Evolutionary conservation across 148 eudicot genomes (phyloP), one percentile per base, ranked within the genome.

Genomic region (Spergularia marina): DNA sequence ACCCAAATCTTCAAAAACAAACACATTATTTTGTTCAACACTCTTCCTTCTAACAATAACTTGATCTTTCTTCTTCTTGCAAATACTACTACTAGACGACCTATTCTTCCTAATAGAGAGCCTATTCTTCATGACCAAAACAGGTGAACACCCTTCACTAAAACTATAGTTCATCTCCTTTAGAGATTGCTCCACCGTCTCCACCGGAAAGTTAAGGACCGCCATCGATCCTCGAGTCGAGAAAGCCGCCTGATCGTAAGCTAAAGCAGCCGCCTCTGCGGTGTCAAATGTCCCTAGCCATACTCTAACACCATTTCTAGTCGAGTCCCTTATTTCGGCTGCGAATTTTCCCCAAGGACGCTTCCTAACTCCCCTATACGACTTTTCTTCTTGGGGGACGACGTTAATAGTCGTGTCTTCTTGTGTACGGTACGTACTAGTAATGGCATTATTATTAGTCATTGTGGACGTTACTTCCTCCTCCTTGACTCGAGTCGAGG

Each of bases 341-440:
- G 97, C 93, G 55, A 77, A 89, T 56, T 89, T 91, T 15, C 97
- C 97, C 97, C 97, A 91, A 0, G 97, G 97, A 55, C 97, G 79
- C 68, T 57, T 76, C 54, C 97, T 59, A 0, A 91, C 97, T 6
- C 97, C 97, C 67, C 97, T 74, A 16, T 75, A 91, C 0, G 91
- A 62, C 14, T 52, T 82, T 12, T 40, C 64, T 6, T 30, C 36
- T 30, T 30, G 36, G 36, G 1, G 2, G 9, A 25, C n/a, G 17
- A 10, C 49, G 49, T 44, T 44, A 4, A n/a, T 36, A 17, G 1
- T 51, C 23, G 39, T 3, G 23, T 61, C 21, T 9, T 44, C 5
- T 12, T 54, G 49, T 44, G 49, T 44, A 30, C 36, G 36, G 49
- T 44, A 9, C 49, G 49, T 44, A 44, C 7, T 44, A 44, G 8